phyloP scores from a whole-genome alignment of 768 basidiomycete species.

The Lactarius deliciosus region DNA sequence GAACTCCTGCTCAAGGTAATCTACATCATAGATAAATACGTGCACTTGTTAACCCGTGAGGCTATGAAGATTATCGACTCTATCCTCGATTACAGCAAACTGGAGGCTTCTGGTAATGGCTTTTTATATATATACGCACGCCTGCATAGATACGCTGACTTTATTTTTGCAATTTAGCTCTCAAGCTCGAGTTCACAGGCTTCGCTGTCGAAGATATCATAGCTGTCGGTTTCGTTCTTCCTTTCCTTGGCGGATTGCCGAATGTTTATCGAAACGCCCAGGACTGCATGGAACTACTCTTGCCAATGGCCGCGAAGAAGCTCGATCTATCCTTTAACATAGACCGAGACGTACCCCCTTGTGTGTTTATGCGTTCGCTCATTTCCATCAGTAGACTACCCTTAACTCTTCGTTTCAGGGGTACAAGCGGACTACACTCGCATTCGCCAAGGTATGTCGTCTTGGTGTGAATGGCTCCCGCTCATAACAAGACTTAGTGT shows the following conservation, averaged over 20 bases:
- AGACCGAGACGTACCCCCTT: constrained; percentile 61
- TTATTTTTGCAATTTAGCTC: constrained; percentile 41
- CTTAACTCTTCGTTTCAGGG: constrained; percentile 41
- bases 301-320: constrained; percentile 74
- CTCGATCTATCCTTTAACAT: constrained; percentile 74
- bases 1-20: constrained; percentile 66
- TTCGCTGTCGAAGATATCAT: constrained; percentile 71
- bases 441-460: constrained; percentile 60
- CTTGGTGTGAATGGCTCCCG: background rate
- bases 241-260: too few relatives aligned
- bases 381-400: background rate
- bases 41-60: background rate
- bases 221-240: constrained; percentile 46
- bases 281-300: constrained; percentile 76
- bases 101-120: constrained; percentile 64
- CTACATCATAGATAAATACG: background rate
- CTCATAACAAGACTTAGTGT: constrained; percentile 41
- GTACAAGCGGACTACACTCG: constrained; percentile 73
- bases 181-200: constrained; percentile 66
- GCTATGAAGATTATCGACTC: constrained; percentile 66
- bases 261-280: constrained; percentile 30
- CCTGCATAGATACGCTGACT: constrained; percentile 8
- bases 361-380: constrained; percentile 40
- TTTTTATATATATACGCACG: background rate
- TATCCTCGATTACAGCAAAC: constrained; percentile 76